Evolutionary conservation across 805 yeast species (phyloP).

Genomic region (Yarrowia sp.): DNA sequence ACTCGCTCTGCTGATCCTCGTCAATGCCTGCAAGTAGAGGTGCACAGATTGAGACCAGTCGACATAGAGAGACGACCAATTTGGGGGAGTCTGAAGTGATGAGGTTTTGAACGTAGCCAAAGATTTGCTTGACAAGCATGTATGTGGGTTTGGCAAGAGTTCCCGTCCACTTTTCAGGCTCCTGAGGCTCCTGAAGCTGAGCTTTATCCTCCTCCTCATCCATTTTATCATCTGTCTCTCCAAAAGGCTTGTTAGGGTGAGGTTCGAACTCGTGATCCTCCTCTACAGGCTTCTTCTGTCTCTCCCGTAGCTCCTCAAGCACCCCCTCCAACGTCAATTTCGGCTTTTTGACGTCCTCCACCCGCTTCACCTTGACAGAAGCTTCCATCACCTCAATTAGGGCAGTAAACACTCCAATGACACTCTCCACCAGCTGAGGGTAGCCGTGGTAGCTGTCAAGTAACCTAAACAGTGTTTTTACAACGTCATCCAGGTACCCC

Average conservation of each 20-base stretch:
- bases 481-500: slow-evolving; percentile 71
- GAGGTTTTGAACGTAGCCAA: slow-evolving; percentile 71
- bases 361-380: slow-evolving; percentile 34
- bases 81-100: slow-evolving; percentile 70
- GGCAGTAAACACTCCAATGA: slow-evolving; percentile 65
- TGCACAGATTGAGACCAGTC: slow-evolving; percentile 54
- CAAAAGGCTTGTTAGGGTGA: slow-evolving; percentile 41
- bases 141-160: slow-evolving; percentile 70
- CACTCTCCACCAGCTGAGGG: slow-evolving; percentile 69
- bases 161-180: slow-evolving; percentile 63
- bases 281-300: slow-evolving; percentile 44
- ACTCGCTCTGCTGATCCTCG: slow-evolving; percentile 45
- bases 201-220: slow-evolving; percentile 40
- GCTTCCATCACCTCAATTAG: slow-evolving; percentile 42
- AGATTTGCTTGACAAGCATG: slow-evolving; percentile 63
- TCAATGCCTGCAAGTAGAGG: slow-evolving; percentile 63
- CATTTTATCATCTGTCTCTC: slow-evolving; percentile 30
- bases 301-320: slow-evolving; percentile 10
- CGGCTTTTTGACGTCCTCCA: slow-evolving; percentile 39
- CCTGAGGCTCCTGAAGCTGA: slow-evolving; percentile 41
- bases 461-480: slow-evolving; percentile 74
- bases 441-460: slow-evolving; percentile 89
- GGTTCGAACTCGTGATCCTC: slow-evolving; percentile 47
- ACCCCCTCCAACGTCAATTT: slow-evolving; percentile 40
- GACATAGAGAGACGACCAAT: slow-evolving; percentile 64